These are phyloP conservation scores for Pelargonium australe DNA, from an alignment of 441 rosid genomes.

Conservation along the genomic window DNA sequence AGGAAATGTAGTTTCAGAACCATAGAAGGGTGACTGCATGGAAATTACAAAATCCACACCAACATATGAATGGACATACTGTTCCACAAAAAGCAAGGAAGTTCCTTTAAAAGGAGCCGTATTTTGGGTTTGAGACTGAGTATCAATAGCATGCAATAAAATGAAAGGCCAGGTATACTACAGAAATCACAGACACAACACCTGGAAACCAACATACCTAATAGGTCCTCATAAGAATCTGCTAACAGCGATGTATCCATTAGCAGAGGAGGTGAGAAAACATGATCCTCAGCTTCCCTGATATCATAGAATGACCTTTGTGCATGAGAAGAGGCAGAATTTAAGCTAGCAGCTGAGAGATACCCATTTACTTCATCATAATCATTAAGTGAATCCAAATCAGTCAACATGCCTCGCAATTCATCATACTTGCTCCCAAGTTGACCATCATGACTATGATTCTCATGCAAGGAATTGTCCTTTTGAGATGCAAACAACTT, in stretches of 20 bases:
- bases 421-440: conserved; percentile 52
- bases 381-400: conserved; percentile 61
- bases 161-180: neutral
- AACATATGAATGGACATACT: too few species aligned
- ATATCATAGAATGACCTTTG: conserved; percentile 55
- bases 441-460: conserved; percentile 36
- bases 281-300: conserved; percentile 66
- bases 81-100: neutral
- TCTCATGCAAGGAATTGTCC: conserved; percentile 41
- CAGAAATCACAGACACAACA: neutral
- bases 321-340: conserved; percentile 49
- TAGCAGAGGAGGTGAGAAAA: conserved; percentile 86
- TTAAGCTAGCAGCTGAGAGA: conserved; percentile 56
- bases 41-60: neutral
- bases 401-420: conserved; percentile 50
- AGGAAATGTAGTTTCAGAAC: conserved; percentile 14
- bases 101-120: neutral
- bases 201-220: conserved; percentile 50
- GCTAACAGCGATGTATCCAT: conserved; percentile 67
- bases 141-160: neutral
- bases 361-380: conserved; percentile 68
- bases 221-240: conserved; percentile 82
- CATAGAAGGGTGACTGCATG: neutral
- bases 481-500: conserved; percentile 45
- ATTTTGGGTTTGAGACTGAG: neutral